Base-by-base conservation (phyloP, 2,329 filamentous ascomycete species). In the Sclerotinia trifoliorum region DNA sequence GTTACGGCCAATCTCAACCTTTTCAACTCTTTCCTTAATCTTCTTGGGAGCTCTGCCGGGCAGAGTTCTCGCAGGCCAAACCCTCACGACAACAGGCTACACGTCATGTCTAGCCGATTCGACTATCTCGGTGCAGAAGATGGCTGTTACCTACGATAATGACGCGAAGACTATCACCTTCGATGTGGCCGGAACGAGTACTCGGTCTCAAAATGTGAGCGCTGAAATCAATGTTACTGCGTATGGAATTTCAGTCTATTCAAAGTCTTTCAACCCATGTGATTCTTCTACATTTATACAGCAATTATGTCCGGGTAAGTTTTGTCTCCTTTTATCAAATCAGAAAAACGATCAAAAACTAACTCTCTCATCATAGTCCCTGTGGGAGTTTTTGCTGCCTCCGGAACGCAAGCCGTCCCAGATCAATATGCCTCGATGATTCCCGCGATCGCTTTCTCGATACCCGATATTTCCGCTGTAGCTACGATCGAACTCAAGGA, bases 381-480 rank as follows among this genome's bases (percentile, higher is more conserved):
- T 17, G 81, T 83, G 5, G 91, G 92, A 32, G 80, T 79, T 7
- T 99, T 98, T 76, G 80, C 86, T 19, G 93, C 94, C 10, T 80
- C 82, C 55, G 94, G 93, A 58, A 81, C 80, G 4, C 90, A 95
- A 78, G 79, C 83, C 42, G 91, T 99, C 51, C 91, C 93, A 21
- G 80, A 85, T 0, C 76, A 88, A 70, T 94, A 89, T 76, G 88
- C 92, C 67, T 84, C 84, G 66, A 81, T 90, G 80, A 94, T 99
- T 52, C 95, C 95, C 1, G 81, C 87, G 2, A 96, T 99, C 73
- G 94, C 94, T 17, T 99, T 97, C 81, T 86, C 87, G 70, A 84
- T 99, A 44, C 95, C 95, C 62, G 94, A 99, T 78, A 90, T 99
- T 73, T 90, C 94, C 67, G 94, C 94, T 49, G 81, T 90, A 75